A percentile compares a stretch with the other conserved stretches of the same genome.
These are phyloP conservation scores for Aaosphaeria pasadenensis DNA, from an alignment of 2,329 filamentous ascomycete genomes.

Conservation along the genomic window DNA sequence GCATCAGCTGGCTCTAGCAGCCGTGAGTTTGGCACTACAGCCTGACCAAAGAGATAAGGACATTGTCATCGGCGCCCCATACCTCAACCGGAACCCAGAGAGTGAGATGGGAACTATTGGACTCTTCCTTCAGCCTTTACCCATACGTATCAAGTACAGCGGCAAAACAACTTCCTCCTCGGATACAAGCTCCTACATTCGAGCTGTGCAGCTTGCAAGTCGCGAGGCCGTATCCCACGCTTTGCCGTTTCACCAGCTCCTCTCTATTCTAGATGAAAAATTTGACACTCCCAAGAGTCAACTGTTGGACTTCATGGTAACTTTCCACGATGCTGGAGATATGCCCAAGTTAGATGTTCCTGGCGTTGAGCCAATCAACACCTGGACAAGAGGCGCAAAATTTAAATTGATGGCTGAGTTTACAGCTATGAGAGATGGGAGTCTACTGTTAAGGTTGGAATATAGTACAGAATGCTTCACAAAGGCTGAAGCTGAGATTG, in stretches of 20 bases:
- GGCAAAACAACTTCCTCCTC: neutral
- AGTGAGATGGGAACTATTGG: conserved; percentile 21
- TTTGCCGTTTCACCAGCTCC: conserved; percentile 28
- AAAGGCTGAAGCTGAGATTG: too few species aligned
- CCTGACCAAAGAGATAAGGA: conserved; percentile 8
- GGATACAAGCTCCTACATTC: conserved; percentile 2
- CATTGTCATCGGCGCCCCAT: conserved; percentile 25
- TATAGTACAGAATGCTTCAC: too few species aligned
- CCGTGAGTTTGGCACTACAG: conserved; percentile 15
- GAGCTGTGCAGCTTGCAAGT: conserved; percentile 13
- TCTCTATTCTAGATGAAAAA: conserved; percentile 11
- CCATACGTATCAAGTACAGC: conserved; percentile 15
- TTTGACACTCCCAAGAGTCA: conserved; percentile 7
- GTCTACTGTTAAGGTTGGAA: too few species aligned
- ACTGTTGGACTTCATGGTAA: conserved; percentile 3
- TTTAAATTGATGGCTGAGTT: conserved; percentile 21
- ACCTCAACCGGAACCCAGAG: conserved; percentile 17
- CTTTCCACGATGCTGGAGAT: conserved; percentile 27
- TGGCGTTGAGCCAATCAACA: neutral
- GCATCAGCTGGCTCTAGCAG: conserved; percentile 20
- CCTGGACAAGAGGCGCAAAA: conserved; percentile 10
- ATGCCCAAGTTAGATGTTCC: conserved; percentile 6
- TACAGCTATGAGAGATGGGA: neutral
- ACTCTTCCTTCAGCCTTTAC: conserved; percentile 29
- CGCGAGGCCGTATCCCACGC: conserved; percentile 24